These are phyloP conservation scores for Oropetium thomaeum DNA, from an alignment of 176 grass and related monocot genomes.

Conservation along the genomic window DNA sequence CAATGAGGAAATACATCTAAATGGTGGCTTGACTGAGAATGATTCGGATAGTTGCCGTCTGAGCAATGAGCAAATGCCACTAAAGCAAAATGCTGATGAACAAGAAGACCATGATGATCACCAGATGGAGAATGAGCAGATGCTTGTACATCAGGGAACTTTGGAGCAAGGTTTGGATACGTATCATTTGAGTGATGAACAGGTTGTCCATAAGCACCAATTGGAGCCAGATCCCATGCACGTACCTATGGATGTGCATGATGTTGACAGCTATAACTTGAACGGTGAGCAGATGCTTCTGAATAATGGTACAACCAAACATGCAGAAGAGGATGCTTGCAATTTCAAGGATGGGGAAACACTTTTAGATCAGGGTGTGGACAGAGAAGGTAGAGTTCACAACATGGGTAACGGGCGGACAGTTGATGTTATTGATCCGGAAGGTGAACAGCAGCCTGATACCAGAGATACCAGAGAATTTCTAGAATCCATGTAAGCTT, in stretches of 20 bases:
- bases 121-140: neutral
- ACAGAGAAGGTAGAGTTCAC: constrained; percentile 12
- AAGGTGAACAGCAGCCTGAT: constrained; percentile 40
- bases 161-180: neutral
- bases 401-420: constrained; percentile 2
- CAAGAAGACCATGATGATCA: neutral
- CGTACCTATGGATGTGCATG: constrained; percentile 16
- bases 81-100: constrained; percentile 9
- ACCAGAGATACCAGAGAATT: constrained; percentile 3
- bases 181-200: constrained; percentile 4
- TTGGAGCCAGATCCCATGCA: constrained; percentile 10
- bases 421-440: constrained; percentile 48
- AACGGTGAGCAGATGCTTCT: constrained; percentile 26
- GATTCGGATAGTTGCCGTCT: neutral
- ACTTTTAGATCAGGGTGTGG: constrained; percentile 21
- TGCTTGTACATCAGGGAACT: constrained; percentile 4
- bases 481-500: constrained; percentile 44
- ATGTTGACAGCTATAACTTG: constrained; percentile 1
- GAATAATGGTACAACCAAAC: neutral
- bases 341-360: constrained; percentile 19
- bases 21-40: neutral
- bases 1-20: neutral
- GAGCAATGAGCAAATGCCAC: constrained; percentile 5
- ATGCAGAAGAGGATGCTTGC: neutral
- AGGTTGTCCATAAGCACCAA: neutral